phyloP scores from a whole-genome alignment of 116 monocot genomes.

The Dioscorea cayenensis region DNA sequence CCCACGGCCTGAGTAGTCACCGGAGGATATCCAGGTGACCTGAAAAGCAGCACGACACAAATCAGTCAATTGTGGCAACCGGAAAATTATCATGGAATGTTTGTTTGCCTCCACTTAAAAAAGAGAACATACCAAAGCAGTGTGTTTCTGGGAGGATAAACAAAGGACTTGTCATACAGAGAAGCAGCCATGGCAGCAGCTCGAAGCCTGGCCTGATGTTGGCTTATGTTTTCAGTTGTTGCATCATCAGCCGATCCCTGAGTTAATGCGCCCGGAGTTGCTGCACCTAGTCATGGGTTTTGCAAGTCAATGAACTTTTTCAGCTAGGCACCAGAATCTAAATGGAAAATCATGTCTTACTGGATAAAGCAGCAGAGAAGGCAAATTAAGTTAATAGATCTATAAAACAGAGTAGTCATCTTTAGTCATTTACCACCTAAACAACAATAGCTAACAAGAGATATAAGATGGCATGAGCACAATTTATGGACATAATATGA shows the following conservation, averaged over 20 bases:
- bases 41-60: not conserved
- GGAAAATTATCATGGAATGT: not conserved
- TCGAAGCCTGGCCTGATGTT: slow-evolving; percentile 44
- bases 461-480: too few species aligned
- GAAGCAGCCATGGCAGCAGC: slow-evolving; percentile 65
- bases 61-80: not conserved
- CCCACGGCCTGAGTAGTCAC: not conserved
- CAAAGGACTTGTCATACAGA: slow-evolving; percentile 61
- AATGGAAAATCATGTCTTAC: not conserved
- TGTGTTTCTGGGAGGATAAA: slow-evolving; percentile 30
- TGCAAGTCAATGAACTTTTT: not conserved
- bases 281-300: slow-evolving; percentile 9
- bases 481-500: too few species aligned
- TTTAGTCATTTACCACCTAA: too few species aligned
- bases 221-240: slow-evolving; percentile 20
- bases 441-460: too few species aligned
- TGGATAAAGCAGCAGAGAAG: too few species aligned
- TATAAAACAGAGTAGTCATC: too few species aligned
- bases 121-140: slow-evolving; percentile 1
- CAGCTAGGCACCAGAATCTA: too few species aligned
- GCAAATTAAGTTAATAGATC: too few species aligned
- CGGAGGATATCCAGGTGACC: not conserved
- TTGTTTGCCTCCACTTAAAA: not conserved
- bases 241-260: slow-evolving; percentile 20
- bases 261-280: slow-evolving; percentile 22